Conservation (phyloP, 352 stramenopile species). For the Globisporangium nodosum region DNA sequence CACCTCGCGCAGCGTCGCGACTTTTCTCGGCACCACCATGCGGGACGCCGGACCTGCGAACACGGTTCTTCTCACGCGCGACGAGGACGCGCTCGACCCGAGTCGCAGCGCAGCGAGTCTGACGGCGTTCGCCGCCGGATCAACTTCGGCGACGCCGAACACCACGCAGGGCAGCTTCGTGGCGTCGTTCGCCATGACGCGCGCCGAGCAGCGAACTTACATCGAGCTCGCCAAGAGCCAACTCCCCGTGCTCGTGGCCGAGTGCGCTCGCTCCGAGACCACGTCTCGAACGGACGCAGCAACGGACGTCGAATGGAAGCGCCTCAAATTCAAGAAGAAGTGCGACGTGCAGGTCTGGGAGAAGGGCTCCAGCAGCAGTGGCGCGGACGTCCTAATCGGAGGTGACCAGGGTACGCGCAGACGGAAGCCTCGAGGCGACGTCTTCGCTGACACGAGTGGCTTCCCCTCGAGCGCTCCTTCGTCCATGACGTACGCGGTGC, state of each 20-base stretch:
- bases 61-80: background rate
- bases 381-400: background rate
- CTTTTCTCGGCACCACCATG: background rate
- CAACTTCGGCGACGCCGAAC: background rate
- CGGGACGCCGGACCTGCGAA: background rate
- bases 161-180: conserved; percentile 36
- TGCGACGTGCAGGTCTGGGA: conserved; percentile 39
- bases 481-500: conserved; percentile 37
- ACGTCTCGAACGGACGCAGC: background rate
- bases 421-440: background rate
- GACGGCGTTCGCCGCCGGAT: background rate
- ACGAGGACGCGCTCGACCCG: background rate
- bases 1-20: background rate
- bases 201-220: conserved; percentile 30
- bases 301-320: conserved; percentile 16
- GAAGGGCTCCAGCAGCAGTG: conserved; percentile 23
- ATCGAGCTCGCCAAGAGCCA: conserved; percentile 20
- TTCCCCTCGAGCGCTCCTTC: background rate
- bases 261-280: conserved; percentile 18
- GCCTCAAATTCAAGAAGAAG: conserved; percentile 32
- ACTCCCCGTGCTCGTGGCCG: conserved; percentile 25
- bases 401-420: background rate
- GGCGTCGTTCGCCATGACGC: conserved; percentile 39
- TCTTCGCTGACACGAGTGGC: background rate
- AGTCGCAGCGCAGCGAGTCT: background rate